Conservation (phyloP, 768 basidiomycete genomes). For the Amanita exitialis region DNA sequence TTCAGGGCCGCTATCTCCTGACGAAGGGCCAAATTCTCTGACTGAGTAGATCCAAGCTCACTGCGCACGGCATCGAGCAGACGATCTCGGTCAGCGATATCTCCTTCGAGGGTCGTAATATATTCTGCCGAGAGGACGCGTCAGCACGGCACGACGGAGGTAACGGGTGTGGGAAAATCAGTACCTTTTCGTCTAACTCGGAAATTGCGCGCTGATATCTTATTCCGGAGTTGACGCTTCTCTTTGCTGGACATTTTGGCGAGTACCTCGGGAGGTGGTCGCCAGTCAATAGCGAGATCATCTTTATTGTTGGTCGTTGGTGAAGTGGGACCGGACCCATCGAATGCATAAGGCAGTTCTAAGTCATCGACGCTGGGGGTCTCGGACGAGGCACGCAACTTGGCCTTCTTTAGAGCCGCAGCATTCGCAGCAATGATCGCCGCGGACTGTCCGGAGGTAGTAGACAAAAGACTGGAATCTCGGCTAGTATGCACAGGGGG, state of each 20-base stretch:
- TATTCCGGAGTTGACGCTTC: slow-evolving; percentile 93
- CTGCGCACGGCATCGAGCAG: slow-evolving; percentile 81
- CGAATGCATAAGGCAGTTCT: slow-evolving; percentile 18
- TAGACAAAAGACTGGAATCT: slow-evolving; percentile 15
- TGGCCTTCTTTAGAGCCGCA: slow-evolving; percentile 4
- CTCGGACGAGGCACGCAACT: slow-evolving; percentile 3
- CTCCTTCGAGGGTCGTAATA: slow-evolving; percentile 86
- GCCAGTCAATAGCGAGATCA: slow-evolving; percentile 67
- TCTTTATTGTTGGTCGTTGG: slow-evolving; percentile 31
- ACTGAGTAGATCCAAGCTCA: slow-evolving; percentile 70
- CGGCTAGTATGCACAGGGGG: slow-evolving; percentile 9
- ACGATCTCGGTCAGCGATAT: slow-evolving; percentile 86
- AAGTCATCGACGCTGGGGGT: slow-evolving; percentile 11
- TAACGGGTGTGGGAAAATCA: slow-evolving; percentile 8
- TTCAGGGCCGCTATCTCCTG: slow-evolving; percentile 71
- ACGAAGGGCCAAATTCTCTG: slow-evolving; percentile 76
- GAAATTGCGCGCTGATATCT: slow-evolving; percentile 94
- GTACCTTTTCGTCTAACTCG: slow-evolving; percentile 87
- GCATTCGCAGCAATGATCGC: background rate
- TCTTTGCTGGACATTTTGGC: slow-evolving; percentile 93
- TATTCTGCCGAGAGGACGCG: slow-evolving; percentile 50
- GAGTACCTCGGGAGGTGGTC: slow-evolving; percentile 87
- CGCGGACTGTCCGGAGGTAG: slow-evolving; percentile 10
- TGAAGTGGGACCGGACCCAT: background rate
- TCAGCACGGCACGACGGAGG: slow-evolving; percentile 5